phyloP scores from a whole-genome alignment of 108 stramenopile species.

The Cyclotella atomus region DNA sequence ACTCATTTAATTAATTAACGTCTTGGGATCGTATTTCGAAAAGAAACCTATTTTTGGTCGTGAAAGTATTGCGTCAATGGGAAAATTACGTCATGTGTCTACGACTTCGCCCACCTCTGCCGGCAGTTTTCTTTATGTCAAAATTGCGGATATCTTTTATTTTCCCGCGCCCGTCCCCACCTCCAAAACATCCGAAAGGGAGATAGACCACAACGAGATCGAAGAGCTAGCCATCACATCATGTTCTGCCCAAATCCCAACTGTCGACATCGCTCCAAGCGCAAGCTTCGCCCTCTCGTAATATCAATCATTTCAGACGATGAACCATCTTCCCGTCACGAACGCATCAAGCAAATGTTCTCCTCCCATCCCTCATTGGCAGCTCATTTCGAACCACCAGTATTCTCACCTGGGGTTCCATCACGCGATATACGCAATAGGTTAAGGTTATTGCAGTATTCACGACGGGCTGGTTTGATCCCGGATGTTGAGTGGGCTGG shows the following conservation, averaged over 20 bases:
- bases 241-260: constrained; percentile 40
- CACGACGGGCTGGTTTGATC: constrained; percentile 71
- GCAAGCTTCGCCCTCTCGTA: constrained; percentile 77
- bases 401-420: constrained; percentile 77
- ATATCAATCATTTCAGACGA: constrained; percentile 57
- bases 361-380: constrained; percentile 53
- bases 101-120: too few relatives aligned
- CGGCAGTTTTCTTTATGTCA: too few relatives aligned
- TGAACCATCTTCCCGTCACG: neutral
- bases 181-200: too few relatives aligned
- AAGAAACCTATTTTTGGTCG: neutral
- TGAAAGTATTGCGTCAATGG: neutral
- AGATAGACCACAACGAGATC: too few relatives aligned
- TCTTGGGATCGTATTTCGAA: too few relatives aligned
- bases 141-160: too few relatives aligned
- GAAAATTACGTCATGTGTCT: neutral
- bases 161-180: too few relatives aligned
- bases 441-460: constrained; percentile 52
- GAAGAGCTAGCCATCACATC: too few relatives aligned
- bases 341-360: constrained; percentile 72
- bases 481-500: constrained; percentile 71
- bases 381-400: constrained; percentile 67
- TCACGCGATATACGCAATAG: constrained; percentile 68
- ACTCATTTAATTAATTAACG: too few relatives aligned
- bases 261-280: constrained; percentile 47